These are phyloP conservation scores for Mychonastes homosphaera DNA, from an alignment of 139 green algal species.

Conservation along the genomic window DNA sequence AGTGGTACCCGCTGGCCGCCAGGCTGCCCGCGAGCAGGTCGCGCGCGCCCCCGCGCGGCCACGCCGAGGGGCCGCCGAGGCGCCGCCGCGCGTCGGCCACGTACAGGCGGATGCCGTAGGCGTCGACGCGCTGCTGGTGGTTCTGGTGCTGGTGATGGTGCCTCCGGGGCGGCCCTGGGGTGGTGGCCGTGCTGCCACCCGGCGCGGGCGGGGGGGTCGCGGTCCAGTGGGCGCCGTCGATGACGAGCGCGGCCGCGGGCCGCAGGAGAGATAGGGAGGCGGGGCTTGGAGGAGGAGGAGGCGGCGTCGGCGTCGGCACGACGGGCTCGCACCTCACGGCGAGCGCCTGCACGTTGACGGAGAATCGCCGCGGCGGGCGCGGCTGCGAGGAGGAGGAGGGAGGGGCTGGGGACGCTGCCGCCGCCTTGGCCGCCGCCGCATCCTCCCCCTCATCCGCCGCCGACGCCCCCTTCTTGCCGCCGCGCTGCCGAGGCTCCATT, in stretches of 20 bases:
- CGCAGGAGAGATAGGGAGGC: too few relatives aligned
- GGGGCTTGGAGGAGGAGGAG: conserved; percentile 1
- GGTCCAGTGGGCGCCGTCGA: conserved; percentile 18
- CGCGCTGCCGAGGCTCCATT: too few relatives aligned
- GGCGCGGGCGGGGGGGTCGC: not conserved
- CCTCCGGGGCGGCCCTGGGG: too few relatives aligned
- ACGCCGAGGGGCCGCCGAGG: not conserved
- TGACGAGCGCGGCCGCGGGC: conserved; percentile 16
- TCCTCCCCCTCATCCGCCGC: too few relatives aligned
- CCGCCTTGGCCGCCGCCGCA: conserved; percentile 1
- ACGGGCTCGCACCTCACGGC: conserved; percentile 19
- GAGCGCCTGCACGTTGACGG: conserved; percentile 15
- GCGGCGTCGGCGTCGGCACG: conserved; percentile 4
- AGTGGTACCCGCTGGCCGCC: conserved; percentile 25
- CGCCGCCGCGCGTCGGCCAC: conserved; percentile 8
- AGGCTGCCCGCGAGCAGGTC: conserved; percentile 19
- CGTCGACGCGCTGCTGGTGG: too few relatives aligned
- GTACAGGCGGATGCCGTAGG: conserved; percentile 6
- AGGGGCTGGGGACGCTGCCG: conserved; percentile 2
- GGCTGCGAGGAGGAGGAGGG: not conserved
- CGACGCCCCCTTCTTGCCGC: too few relatives aligned
- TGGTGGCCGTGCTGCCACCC: conserved; percentile 22
- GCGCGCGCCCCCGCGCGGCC: not conserved
- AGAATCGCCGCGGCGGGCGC: not conserved
- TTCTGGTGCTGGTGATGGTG: too few relatives aligned